Evolutionary conservation across 208 protist genomes (phyloP).

Genomic region (Crithidia acanthocephali): DNA sequence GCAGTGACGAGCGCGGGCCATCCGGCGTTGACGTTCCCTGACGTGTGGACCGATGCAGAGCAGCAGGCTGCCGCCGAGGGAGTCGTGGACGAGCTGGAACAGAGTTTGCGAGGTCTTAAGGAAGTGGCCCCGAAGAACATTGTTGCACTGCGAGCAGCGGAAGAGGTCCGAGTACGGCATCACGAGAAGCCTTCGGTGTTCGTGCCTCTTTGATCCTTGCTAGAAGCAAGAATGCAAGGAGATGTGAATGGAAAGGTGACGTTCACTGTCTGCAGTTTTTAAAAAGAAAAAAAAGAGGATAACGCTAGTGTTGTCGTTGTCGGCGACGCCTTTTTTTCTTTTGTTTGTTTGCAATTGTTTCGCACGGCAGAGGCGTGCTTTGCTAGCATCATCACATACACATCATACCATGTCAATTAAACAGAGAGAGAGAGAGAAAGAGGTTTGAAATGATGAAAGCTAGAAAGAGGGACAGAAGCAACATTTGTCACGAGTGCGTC

Average conservation of each 20-base stretch:
- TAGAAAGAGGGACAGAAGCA: too few relatives aligned
- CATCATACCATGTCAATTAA: background rate
- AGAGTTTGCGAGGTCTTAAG: background rate
- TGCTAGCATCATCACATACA: background rate
- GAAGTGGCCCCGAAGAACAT: background rate
- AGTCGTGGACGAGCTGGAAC: conserved; percentile 5
- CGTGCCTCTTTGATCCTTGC: background rate
- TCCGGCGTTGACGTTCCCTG: conserved; percentile 29
- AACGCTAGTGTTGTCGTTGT: too few relatives aligned
- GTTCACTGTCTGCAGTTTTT: too few relatives aligned
- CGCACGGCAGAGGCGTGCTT: background rate
- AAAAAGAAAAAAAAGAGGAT: too few relatives aligned
- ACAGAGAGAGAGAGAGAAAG: too few relatives aligned
- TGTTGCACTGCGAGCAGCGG: background rate
- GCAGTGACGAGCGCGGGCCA: conserved; percentile 57
- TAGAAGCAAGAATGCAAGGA: too few relatives aligned
- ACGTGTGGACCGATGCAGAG: conserved; percentile 1
- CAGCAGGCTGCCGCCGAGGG: background rate
- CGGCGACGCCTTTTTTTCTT: background rate
- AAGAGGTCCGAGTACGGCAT: background rate
- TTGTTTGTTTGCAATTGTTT: background rate
- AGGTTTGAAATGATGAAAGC: too few relatives aligned
- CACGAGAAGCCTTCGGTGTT: background rate
- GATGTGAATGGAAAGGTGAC: too few relatives aligned
- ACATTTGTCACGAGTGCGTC: too few relatives aligned